These are phyloP conservation scores for Fraxinus baroniana DNA, from an alignment of 305 asterid genomes.

Conservation along the genomic window DNA sequence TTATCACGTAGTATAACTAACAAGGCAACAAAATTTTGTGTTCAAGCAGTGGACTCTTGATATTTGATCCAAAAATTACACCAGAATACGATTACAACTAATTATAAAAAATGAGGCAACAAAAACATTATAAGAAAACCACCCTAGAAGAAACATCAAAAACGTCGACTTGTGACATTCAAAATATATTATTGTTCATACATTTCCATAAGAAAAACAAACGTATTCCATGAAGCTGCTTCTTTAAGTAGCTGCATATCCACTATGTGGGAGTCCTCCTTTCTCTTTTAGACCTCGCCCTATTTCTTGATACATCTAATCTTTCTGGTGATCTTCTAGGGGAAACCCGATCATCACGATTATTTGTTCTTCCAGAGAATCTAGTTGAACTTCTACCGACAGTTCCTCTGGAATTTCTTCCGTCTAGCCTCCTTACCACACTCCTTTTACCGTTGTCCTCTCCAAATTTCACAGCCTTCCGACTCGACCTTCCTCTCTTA, in stretches of 20 bases:
- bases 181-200: neutral
- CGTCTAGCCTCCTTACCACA: conserved; percentile 23
- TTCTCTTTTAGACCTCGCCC: neutral
- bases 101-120: neutral
- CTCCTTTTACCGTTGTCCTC: conserved; percentile 26
- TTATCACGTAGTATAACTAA: neutral
- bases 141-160: neutral
- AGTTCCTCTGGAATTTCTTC: conserved; percentile 10
- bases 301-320: conserved; percentile 9
- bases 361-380: conserved; percentile 8
- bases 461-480: conserved; percentile 25
- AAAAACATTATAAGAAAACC: neutral
- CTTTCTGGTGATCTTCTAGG: conserved; percentile 27
- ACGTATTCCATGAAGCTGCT: neutral
- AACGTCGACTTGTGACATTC: neutral
- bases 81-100: neutral
- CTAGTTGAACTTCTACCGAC: conserved; percentile 3
- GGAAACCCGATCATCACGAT: conserved; percentile 16
- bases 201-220: neutral
- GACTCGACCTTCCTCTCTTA: conserved; percentile 30
- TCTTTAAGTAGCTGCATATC: neutral
- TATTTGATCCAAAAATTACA: neutral
- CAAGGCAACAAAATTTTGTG: neutral
- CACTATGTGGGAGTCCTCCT: neutral
- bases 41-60: neutral